phyloP scores from a whole-genome alignment of 768 basidiomycete species.

The Obba rivulosa region DNA sequence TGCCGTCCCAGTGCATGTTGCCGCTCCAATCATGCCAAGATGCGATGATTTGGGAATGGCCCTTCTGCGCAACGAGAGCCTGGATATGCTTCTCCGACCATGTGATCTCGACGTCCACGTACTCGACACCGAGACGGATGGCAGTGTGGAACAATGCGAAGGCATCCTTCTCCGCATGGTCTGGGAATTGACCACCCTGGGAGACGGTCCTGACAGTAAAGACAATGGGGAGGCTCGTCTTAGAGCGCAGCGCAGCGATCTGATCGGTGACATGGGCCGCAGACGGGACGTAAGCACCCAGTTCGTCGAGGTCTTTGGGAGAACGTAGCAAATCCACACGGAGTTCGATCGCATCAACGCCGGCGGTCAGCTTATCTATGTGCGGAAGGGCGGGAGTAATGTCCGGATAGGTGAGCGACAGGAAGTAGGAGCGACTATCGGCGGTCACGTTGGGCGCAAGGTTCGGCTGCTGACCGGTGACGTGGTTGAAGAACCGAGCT shows the following conservation, averaged over 20 bases:
- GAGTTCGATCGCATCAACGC: slow-evolving; percentile 91
- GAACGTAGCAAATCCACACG: slow-evolving; percentile 83
- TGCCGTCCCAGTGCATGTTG: slow-evolving; percentile 71
- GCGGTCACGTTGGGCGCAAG: slow-evolving; percentile 44
- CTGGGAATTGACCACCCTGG: slow-evolving; percentile 91
- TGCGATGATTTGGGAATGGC: slow-evolving; percentile 74
- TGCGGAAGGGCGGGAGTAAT: slow-evolving; percentile 59
- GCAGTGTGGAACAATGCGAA: slow-evolving; percentile 75
- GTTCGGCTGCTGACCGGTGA: slow-evolving; percentile 71
- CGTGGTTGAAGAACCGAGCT: slow-evolving; percentile 81
- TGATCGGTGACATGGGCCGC: slow-evolving; percentile 74
- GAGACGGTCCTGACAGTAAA: slow-evolving; percentile 85
- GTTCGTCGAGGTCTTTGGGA: slow-evolving; percentile 38
- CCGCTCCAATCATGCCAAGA: slow-evolving; percentile 97
- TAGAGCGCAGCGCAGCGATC: slow-evolving; percentile 69
- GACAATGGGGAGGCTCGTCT: slow-evolving; percentile 79
- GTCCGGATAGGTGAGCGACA: slow-evolving; percentile 90
- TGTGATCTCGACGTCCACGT: slow-evolving; percentile 85
- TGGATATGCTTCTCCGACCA: slow-evolving; percentile 60
- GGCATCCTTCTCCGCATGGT: slow-evolving; percentile 64
- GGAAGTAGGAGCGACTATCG: slow-evolving; percentile 80
- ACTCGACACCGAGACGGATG: slow-evolving; percentile 82
- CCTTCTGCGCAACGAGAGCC: slow-evolving; percentile 56
- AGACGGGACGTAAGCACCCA: slow-evolving; percentile 56
- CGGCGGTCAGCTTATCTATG: slow-evolving; percentile 70